Conservation (phyloP, 768 basidiomycete species). For the Lentinula boryana region DNA sequence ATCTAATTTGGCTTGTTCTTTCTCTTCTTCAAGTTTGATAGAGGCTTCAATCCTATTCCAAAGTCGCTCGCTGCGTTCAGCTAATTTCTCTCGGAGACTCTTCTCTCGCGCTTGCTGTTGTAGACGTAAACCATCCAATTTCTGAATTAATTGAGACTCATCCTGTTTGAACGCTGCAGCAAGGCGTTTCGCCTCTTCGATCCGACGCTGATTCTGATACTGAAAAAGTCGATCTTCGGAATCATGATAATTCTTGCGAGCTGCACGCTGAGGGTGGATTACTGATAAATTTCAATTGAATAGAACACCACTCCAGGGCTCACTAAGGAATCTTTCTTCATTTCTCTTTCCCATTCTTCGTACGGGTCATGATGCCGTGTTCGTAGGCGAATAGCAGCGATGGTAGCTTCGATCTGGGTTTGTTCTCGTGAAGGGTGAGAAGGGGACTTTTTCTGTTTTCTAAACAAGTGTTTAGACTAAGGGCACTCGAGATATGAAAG, state of each 20-base stretch:
- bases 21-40: constrained; percentile 13
- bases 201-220: constrained; percentile 39
- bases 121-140: constrained; percentile 24
- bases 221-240: constrained; percentile 26
- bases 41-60: constrained; percentile 9
- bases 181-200: constrained; percentile 26
- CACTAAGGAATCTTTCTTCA: constrained; percentile 47
- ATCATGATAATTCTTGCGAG: constrained; percentile 34
- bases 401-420: constrained; percentile 40
- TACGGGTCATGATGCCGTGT: constrained; percentile 50
- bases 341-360: constrained; percentile 51
- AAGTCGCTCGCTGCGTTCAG: not conserved
- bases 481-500: not conserved
- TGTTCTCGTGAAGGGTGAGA: constrained; percentile 26
- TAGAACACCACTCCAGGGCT: constrained; percentile 13
- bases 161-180: constrained; percentile 41
- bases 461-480: constrained; percentile 3
- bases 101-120: constrained; percentile 5
- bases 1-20: constrained; percentile 36
- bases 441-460: constrained; percentile 16
- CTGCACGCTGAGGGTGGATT: constrained; percentile 29
- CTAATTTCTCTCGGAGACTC: constrained; percentile 1
- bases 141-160: constrained; percentile 41
- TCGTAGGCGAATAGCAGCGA: constrained; percentile 45
- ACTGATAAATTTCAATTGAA: not conserved